A percentile compares a stretch with the other conserved stretches of the same genome.
Conservation (phyloP, 176 grass and related monocot species). For the Juncus inflexus region DNA sequence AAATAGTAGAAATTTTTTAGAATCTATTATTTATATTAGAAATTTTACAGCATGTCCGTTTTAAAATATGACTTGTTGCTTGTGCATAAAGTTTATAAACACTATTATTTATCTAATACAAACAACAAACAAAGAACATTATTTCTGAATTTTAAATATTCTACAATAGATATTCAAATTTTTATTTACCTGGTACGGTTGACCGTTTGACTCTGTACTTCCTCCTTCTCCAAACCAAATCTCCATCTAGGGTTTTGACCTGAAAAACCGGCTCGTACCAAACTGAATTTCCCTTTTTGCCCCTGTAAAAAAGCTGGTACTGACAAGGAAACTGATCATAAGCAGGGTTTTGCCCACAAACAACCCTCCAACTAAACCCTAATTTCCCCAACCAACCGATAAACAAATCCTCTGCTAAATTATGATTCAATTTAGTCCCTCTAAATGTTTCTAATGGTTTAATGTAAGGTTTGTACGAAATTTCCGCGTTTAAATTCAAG, state of each 20-base stretch:
- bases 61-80: no score
- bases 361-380: constrained; percentile 87
- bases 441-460: constrained; percentile 55
- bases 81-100: no score
- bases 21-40: no score
- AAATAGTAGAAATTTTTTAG: no score
- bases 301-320: constrained; percentile 88
- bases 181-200: constrained; percentile 37
- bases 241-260: constrained; percentile 68
- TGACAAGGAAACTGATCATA: constrained; percentile 96
- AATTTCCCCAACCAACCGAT: constrained; percentile 73
- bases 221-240: constrained; percentile 78
- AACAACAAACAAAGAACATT: no score
- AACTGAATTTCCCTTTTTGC: constrained; percentile 84
- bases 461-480: constrained; percentile 60
- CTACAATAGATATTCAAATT: no score
- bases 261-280: constrained; percentile 95
- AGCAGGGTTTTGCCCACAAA: constrained; percentile 87
- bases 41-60: no score
- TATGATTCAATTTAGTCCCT: constrained; percentile 65
- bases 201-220: constrained; percentile 68
- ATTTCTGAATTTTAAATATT: no score
- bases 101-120: no score
- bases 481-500: constrained; percentile 75
- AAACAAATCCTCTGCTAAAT: constrained; percentile 84